Base-by-base conservation (phyloP, 352 stramenopile species). In the Thalassiosira pacifica region DNA sequence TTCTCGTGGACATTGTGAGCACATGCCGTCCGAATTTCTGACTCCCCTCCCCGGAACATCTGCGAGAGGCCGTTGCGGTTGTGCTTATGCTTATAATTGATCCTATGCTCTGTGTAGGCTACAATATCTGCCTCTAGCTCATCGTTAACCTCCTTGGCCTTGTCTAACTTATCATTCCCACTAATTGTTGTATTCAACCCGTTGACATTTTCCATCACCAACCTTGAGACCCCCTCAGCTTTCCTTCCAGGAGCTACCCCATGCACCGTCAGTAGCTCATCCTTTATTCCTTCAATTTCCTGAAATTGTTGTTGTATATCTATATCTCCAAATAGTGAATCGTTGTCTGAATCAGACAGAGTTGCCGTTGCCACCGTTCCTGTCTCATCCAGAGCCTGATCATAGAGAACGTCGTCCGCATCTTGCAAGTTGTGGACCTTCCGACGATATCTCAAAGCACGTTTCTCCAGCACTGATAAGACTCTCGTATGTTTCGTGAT, bases 1-100 rank as follows among this genome's bases (percentile, higher is more conserved):
- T 83, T 83, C 22, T 88, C 68, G 55, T 88, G 81, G 5, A 52
- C 22, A 24, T 88, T 88, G 45, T 81, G 70, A 0, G 29, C 81
- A 22, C 42, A n/a, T 0, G 66, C 27, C 0, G 69, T 53, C 1
- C 31, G 11, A 16, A 84, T 66, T 8, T 64, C 68, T 1, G 61
- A 32, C 31, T 84, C 65, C 0, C 72, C 71, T 2, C 79, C 70
- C 8, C 67, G 34, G 37, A 86, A 86, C 10, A 86, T 64, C 24
- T 86, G 61, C 5, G 37, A 37, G 1, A 81, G 26, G 6, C 79
- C 72, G 42, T 82, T 82, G 0, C 27, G 13, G n/a, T 86, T 82
- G 10, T 74, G 1, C 1, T 60, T 68, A 32, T 86, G 79, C 5
- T 16, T 6, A 13, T 37, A n/a, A 40, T 86, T 86, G 16, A 80